Evolutionary conservation across 768 basidiomycete genomes (phyloP), one percentile per base, ranked within the genome.

Genomic region (Suillus placidus): DNA sequence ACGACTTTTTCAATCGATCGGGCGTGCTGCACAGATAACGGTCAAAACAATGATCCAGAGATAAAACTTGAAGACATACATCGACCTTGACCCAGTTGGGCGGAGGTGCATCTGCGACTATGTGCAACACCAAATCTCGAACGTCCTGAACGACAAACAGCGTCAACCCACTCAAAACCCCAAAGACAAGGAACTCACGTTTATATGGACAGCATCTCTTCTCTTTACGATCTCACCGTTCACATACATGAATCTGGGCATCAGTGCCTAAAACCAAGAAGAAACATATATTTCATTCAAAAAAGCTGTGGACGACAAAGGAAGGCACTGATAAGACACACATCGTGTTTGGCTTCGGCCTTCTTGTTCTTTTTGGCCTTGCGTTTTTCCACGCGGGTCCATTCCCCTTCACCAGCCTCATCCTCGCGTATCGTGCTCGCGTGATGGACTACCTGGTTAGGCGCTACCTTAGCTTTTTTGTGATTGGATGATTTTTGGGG

Each of bases 81-180:
- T 95, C 91, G 49, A 96, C 84, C 60, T 86, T 84, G 23, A 98
- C 84, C 95, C 95, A 98, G 63, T 88, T 88, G 0, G 91, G 90
- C 1, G 92, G 89, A n/a, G 91, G 88, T 20, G 87, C 88, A 71
- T 96, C 94, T 0, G 91, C 91, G 32, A 90, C 78, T 55, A 97
- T 80, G 69, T 97, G 92, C 3, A 98, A 79, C 12, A 91, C 83
- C 23, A 98, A 82, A 71, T 98, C 95, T 42, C 97, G 85, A 26
- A 98, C 81, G 72, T 97, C 95, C 95, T 97, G 72, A 45, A 60
- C 26, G 10, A 26, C 20, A 34, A 52, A 16, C 37, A 43, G n/a
- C 12, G 18, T 13, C 26, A 49, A 49, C 30, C 30, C 40, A 42
- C 5, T 0, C 9, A 0, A 38, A 54, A 30, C 35, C 32, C 42